phyloP scores from a whole-genome alignment of 345 rosid species.

The Populus euphratica region DNA sequence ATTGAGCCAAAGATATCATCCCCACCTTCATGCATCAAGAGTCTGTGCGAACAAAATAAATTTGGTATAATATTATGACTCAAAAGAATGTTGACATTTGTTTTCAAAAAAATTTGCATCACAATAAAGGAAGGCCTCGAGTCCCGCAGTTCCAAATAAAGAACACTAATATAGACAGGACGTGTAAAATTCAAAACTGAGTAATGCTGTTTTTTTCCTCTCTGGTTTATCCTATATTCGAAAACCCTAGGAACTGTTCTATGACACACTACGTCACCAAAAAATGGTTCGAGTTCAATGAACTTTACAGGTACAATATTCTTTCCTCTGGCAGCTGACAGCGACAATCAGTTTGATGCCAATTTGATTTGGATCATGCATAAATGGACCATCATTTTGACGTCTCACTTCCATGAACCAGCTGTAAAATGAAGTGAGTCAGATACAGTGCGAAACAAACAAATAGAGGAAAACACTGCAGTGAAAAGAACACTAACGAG shows the following conservation, averaged over 20 bases:
- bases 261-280: neutral
- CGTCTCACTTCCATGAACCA: slow-evolving; percentile 46
- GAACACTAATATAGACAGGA: neutral
- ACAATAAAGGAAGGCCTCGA: neutral
- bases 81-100: neutral
- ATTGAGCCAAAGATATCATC: neutral
- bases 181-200: no score
- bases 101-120: neutral
- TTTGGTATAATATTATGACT: neutral
- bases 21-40: neutral
- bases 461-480: neutral
- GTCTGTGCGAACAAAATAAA: neutral
- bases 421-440: slow-evolving; percentile 29
- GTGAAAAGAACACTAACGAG: neutral
- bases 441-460: neutral
- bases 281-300: neutral
- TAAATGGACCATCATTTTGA: slow-evolving; percentile 26
- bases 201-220: no score
- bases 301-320: neutral
- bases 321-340: neutral
- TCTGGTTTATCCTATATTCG: neutral
- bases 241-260: neutral
- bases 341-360: neutral
- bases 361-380: neutral
- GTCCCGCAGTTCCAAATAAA: neutral